Percentiles rank a stretch among this genome's conserved stretches.
Conservation (phyloP, 495 filamentous ascomycete genomes). For the Extremus antarcticus region DNA sequence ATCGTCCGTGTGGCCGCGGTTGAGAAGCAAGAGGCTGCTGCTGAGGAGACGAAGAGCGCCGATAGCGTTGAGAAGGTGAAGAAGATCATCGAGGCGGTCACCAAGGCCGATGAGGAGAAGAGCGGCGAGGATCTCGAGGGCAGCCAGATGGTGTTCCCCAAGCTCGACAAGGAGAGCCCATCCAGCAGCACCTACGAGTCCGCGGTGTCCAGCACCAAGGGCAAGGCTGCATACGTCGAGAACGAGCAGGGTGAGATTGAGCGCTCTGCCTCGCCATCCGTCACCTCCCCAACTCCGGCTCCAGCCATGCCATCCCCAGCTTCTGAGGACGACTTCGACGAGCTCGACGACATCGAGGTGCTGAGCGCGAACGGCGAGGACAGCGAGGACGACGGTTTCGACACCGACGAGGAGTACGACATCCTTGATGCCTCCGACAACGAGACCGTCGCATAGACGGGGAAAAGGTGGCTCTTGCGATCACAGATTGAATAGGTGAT, state of each 20-base stretch:
- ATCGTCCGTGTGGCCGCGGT: no score
- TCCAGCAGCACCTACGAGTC: slow-evolving; percentile 63
- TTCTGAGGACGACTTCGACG: slow-evolving; percentile 32
- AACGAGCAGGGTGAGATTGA: slow-evolving; percentile 24
- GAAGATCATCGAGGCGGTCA: slow-evolving; percentile 5
- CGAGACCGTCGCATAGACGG: slow-evolving; percentile 37
- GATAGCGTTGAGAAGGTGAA: slow-evolving; percentile 13
- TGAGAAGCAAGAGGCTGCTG: slow-evolving; percentile 19
- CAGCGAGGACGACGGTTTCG: slow-evolving; percentile 62
- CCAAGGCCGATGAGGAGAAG: slow-evolving; percentile 12
- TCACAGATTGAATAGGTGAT: not conserved
- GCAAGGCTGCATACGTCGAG: slow-evolving; percentile 27
- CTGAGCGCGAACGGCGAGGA: slow-evolving; percentile 37
- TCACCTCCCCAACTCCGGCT: not conserved
- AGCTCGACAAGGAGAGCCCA: slow-evolving; percentile 89
- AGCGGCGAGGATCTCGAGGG: slow-evolving; percentile 23
- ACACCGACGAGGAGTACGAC: slow-evolving; percentile 97
- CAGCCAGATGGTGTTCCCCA: slow-evolving; percentile 92
- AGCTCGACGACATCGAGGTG: slow-evolving; percentile 59
- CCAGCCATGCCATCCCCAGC: slow-evolving; percentile 1
- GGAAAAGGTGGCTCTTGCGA: not conserved
- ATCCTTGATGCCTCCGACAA: slow-evolving; percentile 92
- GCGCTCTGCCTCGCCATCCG: slow-evolving; percentile 9
- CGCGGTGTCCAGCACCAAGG: slow-evolving; percentile 30
- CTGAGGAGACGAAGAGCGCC: slow-evolving; percentile 13